Base-by-base conservation (phyloP, 1,139 yeast species). In the Zygosaccharomyces sapae region DNA sequence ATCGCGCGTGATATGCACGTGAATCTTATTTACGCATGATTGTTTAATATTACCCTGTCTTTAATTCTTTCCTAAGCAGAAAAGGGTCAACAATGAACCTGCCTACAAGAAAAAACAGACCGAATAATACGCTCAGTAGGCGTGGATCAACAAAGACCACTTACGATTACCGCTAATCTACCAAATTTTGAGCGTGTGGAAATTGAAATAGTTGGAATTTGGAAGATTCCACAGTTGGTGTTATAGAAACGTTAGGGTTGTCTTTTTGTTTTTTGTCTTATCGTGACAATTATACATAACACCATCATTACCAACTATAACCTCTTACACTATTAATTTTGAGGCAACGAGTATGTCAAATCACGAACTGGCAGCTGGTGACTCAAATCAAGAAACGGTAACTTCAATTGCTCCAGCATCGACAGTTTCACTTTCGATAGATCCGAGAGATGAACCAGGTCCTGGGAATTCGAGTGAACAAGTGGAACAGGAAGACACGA, bases 401-500 rank as follows among this genome's bases (percentile, higher is more conserved):
- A 48, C 47, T 25, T 49, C 52, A 31, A 49, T 49, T 45, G 52
- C 52, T 8, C 52, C 49, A n/a, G 45, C 33, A 29, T 49, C 52
- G 7, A 40, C 43, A n/a, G 47, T 41, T 18, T 46, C 52, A 5
- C 36, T 44, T 18, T 34, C 47, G n/a, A 10, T 39, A 18, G 42
- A 39, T 9, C 44, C 46, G 9, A 38, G 41, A 12, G 38, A 41
- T 18, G 42, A 39, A 10, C 20, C 34, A 4, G 29, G 34, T 29
- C 16, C 33, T 29, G 42, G 29, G 20, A 30, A 24, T n/a, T n/a
- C 35, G 4, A 12, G 10, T 29, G 34, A 39, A 31, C 42, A 13
- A n/a, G 36, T 13, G 12, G 39, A 40, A 10, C 39, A 22, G 24
- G 25, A 7, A 25, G 40, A 44, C 16, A 22, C 18, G 7, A 60